Evolutionary conservation across 2,329 filamentous ascomycete genomes (phyloP), one percentile per base, ranked within the genome.

Genomic region (Pestalotiopsis sp.): DNA sequence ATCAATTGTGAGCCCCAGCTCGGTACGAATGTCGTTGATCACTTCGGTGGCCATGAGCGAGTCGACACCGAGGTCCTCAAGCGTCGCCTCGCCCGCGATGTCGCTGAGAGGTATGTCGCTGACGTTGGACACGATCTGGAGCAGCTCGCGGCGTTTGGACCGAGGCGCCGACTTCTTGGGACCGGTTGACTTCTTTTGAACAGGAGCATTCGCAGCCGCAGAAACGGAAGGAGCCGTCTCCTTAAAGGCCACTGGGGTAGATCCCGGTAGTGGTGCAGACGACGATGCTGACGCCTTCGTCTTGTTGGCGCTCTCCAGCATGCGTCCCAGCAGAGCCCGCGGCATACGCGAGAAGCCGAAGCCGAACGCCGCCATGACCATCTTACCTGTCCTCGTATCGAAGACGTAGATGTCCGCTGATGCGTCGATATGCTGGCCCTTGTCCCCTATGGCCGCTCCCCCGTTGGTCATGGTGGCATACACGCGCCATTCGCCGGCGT

Each of bases 11-110:
- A 73, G 23, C 11, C 68, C 68, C 31, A 72, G 39, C 2, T 66
- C 38, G 3, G 69, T 56, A 5, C 70, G 64, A 31, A 74, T 68
- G 9, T 73, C 72, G 3, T 41, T 68, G n/a, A 72, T 25, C 13
- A 73, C 59, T 57, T 73, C 73, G 1, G 71, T 74, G 1, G 64
- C 65, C 49, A 71, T 66, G 9, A 75, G 20, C 0, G 73, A 75
- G 45, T 75, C 73, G 14, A 75, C 66, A 1, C 72, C 71, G 13
- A 75, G 67, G 4, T 74, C 72, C 9, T 66, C 62, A 1, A 75
- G 61, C 0, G 64, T 64, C 1, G 66, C 57, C 1, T 63, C 64
- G 0, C 52, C 66, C 14, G 36, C 9, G 1, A 75, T 64, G 13
- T 75, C 72, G 2, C 68, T 62, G 4, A 72, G 27, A 1, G 68